Evolutionary conservation across 2,329 filamentous ascomycete genomes (phyloP), one percentile per base, ranked within the genome.

Genomic region (Karstenula rhodostoma): DNA sequence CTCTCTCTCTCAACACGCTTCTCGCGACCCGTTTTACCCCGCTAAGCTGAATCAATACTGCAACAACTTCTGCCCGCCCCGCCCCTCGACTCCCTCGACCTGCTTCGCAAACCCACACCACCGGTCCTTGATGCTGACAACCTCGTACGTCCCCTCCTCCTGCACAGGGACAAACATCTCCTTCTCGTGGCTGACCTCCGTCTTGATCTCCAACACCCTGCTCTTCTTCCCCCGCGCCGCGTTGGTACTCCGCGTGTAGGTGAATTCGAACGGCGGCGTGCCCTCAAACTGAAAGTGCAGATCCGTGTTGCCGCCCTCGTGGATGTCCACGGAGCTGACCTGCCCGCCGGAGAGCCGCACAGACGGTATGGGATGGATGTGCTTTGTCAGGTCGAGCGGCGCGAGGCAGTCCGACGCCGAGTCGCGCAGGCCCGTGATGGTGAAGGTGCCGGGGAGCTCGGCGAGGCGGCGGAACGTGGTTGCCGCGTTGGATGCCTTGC

Each of bases 81-180:
- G 59, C 56, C 67, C 67, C 53, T 83, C 79, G 8, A 70, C 60
- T 7, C 71, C 72, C 57, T 84, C 79, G 42, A 87, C 85, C 73
- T 89, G 86, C 62, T 89, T 94, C 48, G 92, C 92, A 78, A 96
- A 97, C 27, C 92, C 89, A 77, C 95, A 99, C 81, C 87, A 96
- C 72, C 88, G 88, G 79, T 99, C 95, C 83, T 96, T 96, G 79
- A 99, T 97, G 12, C 92, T 90, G 32, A 98, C 92, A 19, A 99
- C 94, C 81, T 99, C 95, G 75, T 99, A 99, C 67, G 93, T 97
- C 52, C 95, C 95, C 83, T 98, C 95, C 74, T 97, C 92, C 68
- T 90, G 93, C 27, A 94, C 93, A 70, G 89, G 89, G 69, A 98
- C 87, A 27, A 88, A 87, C 84, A 96, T 94, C 72, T 82, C 89